Evolutionary conservation across 164 flowering plant species (phyloP).

Genomic region (Chimonanthus praecox): DNA sequence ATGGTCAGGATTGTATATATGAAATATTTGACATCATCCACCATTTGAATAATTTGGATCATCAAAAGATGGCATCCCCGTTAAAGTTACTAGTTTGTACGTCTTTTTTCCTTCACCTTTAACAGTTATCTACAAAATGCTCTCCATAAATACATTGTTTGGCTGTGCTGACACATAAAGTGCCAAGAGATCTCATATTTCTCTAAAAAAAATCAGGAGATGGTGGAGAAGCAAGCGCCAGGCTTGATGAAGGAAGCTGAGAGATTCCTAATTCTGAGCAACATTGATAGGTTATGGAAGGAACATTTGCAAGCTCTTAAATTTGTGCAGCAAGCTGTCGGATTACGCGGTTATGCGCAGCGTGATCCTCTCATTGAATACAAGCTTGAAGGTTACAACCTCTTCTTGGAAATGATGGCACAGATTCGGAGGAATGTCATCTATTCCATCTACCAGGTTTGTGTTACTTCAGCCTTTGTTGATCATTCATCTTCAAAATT

Average conservation of each 20-base stretch:
- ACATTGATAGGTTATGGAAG: constrained; percentile 95
- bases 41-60: too few relatives aligned
- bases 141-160: not conserved
- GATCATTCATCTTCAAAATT: not conserved
- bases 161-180: not conserved
- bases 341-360: constrained; percentile 98
- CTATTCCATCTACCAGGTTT: constrained; percentile 91
- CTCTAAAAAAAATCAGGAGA: constrained; percentile 40
- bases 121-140: not conserved
- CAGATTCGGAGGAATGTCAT: constrained; percentile 95
- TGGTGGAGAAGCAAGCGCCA: constrained; percentile 78
- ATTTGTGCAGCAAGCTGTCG: constrained; percentile 97
- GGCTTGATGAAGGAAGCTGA: constrained; percentile 99
- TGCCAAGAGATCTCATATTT: not conserved
- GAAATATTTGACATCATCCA: too few relatives aligned
- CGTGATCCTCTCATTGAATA: constrained; percentile 97
- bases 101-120: too few relatives aligned
- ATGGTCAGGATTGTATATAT: too few relatives aligned
- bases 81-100: too few relatives aligned
- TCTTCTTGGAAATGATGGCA: constrained; percentile 98
- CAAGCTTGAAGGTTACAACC: constrained; percentile 96
- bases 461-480: not conserved
- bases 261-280: constrained; percentile 79
- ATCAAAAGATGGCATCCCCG: too few relatives aligned
- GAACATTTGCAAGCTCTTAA: constrained; percentile 96